A percentile compares a stretch with the other conserved stretches of the same genome.
phyloP scores from a whole-genome alignment of 306 rosid genomes.

The Cucurbita maxima region DNA sequence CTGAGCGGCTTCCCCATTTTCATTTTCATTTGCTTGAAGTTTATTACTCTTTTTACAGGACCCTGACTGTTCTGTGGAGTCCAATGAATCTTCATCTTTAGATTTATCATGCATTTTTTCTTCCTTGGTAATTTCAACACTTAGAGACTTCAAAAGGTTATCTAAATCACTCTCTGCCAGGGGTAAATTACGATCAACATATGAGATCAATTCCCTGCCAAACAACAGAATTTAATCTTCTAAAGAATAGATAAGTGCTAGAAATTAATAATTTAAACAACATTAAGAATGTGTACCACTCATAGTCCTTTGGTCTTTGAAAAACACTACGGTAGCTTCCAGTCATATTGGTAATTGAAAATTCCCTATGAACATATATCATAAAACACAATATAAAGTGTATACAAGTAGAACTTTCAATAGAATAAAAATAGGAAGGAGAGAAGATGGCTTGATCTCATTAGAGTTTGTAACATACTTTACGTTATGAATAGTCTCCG shows the following conservation, averaged over 20 bases:
- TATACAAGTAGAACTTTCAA: not conserved
- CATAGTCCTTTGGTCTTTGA: conserved; percentile 64
- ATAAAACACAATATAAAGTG: not conserved
- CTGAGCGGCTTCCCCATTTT: conserved; percentile 19
- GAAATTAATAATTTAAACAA: not conserved
- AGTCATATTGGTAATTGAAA: conserved; percentile 72
- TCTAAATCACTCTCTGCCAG: conserved; percentile 79
- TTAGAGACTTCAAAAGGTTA: conserved; percentile 31
- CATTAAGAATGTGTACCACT: conserved; percentile 34
- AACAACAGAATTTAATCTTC: conserved; percentile 13
- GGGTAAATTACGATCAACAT: conserved; percentile 43
- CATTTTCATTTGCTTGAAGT: conserved; percentile 14
- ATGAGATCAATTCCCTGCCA: conserved; percentile 65
- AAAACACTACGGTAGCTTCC: conserved; percentile 86
- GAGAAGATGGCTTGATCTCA: not conserved
- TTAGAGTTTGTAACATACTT: conserved; percentile 34
- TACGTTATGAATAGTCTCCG: conserved; percentile 46
- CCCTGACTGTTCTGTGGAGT: conserved; percentile 21
- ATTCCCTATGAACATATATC: conserved; percentile 39
- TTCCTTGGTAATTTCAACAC: conserved; percentile 9
- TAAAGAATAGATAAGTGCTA: not conserved
- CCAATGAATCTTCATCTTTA: conserved; percentile 16
- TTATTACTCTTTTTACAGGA: conserved; percentile 17
- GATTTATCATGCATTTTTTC: conserved; percentile 18
- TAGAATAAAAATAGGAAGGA: not conserved